Evolutionary conservation across 2,329 filamentous ascomycete genomes (phyloP), one percentile per base, ranked within the genome.

Genomic region (Nothopassalora personata): DNA sequence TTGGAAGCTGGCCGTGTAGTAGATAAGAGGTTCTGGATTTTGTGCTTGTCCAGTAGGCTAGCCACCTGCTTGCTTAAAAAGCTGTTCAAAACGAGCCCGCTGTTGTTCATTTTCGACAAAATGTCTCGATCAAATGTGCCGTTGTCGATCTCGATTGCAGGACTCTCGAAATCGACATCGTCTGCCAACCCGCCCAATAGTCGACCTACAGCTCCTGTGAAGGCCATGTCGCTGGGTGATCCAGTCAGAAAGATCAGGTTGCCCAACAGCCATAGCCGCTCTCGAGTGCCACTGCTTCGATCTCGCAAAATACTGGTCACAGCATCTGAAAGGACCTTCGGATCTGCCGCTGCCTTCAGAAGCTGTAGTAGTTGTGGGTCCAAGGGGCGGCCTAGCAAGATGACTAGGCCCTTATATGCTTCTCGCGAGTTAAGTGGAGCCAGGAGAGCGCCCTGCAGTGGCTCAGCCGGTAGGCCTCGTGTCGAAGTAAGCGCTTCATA

Each of bases 31-130:
- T 72, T 71, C 0, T 86, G 84, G 56, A 96, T 89, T 43, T 88
- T 89, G 47, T 86, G 81, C 71, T 90, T 84, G 62, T 91, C 86
- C 33, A 95, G 84, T 7, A 96, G 76, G 9, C 86, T 88, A 15
- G 82, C 74, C 1, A 96, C 76, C 66, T 91, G 84, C 0, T 81
- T 77, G 50, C 81, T 81, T 11, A 95, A 74, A 68, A 91, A 80
- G 8, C 61, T 66, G 53, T 78, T 78, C 3, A 71, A 57, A 1
- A 68, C 68, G 68, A 60, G 9, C 66, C 66, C 13, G 60, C 23
- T 23, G 23, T 23, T 62, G 15, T 65, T 31, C 18, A 71, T 66
- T 30, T 65, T 67, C 2, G 64, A 88, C 0, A 73, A 78, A 67
- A 62, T 81, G 74, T 15, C 85, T 67, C 62, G 55, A 45, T 73